These are phyloP conservation scores for Exophiala sp. DNA, from an alignment of 2,329 filamentous ascomycete genomes.

Conservation along the genomic window DNA sequence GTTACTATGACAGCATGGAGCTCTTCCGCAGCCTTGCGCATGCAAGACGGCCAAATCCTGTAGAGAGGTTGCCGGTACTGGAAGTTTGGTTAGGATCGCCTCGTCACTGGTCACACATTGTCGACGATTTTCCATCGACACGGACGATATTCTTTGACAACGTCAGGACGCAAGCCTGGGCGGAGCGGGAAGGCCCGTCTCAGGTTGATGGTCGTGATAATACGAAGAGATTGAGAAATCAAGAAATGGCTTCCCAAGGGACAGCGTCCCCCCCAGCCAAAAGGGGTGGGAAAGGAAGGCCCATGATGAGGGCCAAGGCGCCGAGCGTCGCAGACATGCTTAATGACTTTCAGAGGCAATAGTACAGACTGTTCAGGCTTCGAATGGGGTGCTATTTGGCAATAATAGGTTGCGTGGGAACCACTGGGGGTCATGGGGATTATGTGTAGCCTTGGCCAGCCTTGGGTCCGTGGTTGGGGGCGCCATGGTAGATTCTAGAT, in stretches of 20 bases:
- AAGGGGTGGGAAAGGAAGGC: slow-evolving; percentile 5
- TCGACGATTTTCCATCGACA: slow-evolving; percentile 29
- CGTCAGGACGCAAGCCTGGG: slow-evolving; percentile 9
- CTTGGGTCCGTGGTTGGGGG: background rate
- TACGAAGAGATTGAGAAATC: slow-evolving; percentile 16
- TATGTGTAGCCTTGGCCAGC: background rate
- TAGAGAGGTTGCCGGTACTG: slow-evolving; percentile 20
- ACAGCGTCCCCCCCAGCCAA: slow-evolving; percentile 18
- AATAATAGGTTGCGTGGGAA: too few relatives aligned
- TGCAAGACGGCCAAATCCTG: slow-evolving; percentile 6
- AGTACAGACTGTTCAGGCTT: background rate
- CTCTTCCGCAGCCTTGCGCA: slow-evolving; percentile 12
- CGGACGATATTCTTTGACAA: slow-evolving; percentile 29
- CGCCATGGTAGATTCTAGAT: background rate
- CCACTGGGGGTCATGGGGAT: background rate
- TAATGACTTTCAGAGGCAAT: slow-evolving; percentile 11
- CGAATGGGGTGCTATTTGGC: too few relatives aligned
- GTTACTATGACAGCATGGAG: slow-evolving; percentile 23
- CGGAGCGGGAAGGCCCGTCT: background rate
- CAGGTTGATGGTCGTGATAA: slow-evolving; percentile 8
- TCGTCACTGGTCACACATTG: slow-evolving; percentile 26
- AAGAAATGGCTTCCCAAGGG: slow-evolving; percentile 8
- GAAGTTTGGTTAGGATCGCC: slow-evolving; percentile 26
- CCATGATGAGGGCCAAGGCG: slow-evolving; percentile 6
- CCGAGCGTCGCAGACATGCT: slow-evolving; percentile 14